Conservation (phyloP, 768 basidiomycete species). For the Termitomyces sp. region DNA sequence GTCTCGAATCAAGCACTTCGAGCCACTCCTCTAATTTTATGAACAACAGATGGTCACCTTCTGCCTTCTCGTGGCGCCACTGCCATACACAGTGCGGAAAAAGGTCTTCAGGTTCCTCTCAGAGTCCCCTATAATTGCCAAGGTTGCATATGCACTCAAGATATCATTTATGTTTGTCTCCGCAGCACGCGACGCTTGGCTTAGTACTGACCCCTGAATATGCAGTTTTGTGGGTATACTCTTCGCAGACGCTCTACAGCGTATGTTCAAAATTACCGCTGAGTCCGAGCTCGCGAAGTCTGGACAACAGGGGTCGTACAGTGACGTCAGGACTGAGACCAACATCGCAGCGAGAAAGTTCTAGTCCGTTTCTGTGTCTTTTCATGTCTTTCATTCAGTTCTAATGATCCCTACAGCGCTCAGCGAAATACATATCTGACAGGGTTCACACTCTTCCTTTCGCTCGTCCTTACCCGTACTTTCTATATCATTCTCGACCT, state of each 20-base stretch:
- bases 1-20: conserved; percentile 2
- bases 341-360: conserved; percentile 91
- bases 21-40: background rate
- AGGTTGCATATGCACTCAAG: conserved; percentile 87
- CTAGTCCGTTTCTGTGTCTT: conserved; percentile 56
- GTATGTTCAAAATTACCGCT: conserved; percentile 81
- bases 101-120: conserved; percentile 70
- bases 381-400: background rate
- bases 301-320: conserved; percentile 38
- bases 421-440: conserved; percentile 93
- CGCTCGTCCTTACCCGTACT: conserved; percentile 88
- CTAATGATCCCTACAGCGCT: conserved; percentile 43
- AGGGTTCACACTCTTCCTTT: conserved; percentile 92
- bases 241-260: conserved; percentile 89
- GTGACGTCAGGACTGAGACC: conserved; percentile 78
- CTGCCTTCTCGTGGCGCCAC: conserved; percentile 77
- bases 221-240: conserved; percentile 78
- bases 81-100: conserved; percentile 77
- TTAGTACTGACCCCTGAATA: background rate
- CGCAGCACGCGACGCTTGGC: conserved; percentile 10
- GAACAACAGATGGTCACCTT: conserved; percentile 70
- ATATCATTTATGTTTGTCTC: conserved; percentile 84
- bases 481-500: conserved; percentile 93
- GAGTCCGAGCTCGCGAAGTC: conserved; percentile 68
- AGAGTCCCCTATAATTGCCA: conserved; percentile 69